Evolutionary conservation across 495 filamentous ascomycete genomes (phyloP).

Genomic region (Penicillium steckii): DNA sequence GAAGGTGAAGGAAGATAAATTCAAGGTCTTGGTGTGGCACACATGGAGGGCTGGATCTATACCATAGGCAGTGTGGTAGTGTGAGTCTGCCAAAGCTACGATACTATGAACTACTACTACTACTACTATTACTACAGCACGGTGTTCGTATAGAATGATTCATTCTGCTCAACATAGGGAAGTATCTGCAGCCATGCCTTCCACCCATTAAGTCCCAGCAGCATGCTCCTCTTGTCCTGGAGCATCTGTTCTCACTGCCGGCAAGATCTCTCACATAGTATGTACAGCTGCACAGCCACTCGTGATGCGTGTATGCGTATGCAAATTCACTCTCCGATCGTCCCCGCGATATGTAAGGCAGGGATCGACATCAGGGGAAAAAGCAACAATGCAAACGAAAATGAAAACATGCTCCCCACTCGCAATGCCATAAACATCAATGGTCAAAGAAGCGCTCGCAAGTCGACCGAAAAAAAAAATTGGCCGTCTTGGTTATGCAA

Average conservation of each 20-base stretch:
- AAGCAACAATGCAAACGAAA: slow-evolving; percentile 6
- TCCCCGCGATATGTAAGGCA: slow-evolving; percentile 7
- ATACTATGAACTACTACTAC: not conserved
- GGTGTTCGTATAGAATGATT: slow-evolving; percentile 1
- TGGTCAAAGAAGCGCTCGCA: not conserved
- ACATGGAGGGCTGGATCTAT: no score
- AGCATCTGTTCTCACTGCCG: slow-evolving; percentile 9
- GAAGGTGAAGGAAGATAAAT: not conserved
- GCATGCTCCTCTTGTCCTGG: slow-evolving; percentile 8
- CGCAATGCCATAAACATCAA: not conserved
- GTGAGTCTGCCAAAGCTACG: not conserved
- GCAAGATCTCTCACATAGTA: slow-evolving; percentile 24
- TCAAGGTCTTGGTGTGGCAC: no score
- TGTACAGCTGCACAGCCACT: slow-evolving; percentile 41
- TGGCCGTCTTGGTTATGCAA: slow-evolving; percentile 3
- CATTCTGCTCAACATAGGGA: slow-evolving; percentile 30
- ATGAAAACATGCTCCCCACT: not conserved
- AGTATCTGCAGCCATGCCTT: slow-evolving; percentile 32
- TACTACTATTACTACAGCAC: not conserved
- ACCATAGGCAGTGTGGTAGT: no score
- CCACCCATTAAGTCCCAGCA: slow-evolving; percentile 29
- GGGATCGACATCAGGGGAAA: not conserved
- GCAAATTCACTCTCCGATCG: slow-evolving; percentile 8
- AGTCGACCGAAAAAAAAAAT: not conserved
- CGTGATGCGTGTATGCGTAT: slow-evolving; percentile 14